Conservation (phyloP, 2,329 filamentous ascomycete genomes). For the Botryotinia calthae region DNA sequence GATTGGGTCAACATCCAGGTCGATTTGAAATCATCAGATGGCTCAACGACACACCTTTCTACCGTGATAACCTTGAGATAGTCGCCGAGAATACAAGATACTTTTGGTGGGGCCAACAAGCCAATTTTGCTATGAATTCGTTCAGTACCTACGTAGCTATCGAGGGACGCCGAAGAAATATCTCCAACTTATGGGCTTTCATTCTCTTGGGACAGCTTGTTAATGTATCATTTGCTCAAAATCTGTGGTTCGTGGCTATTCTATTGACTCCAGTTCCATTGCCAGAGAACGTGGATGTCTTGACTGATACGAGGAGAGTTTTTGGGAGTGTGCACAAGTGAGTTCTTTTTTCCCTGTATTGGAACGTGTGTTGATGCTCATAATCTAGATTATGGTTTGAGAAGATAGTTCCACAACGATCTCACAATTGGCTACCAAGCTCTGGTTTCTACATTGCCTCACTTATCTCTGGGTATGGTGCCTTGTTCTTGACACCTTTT, state of each 20-base stretch:
- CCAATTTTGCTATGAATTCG: constrained; percentile 52
- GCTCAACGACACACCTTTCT: constrained; percentile 35
- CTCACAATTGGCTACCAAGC: constrained; percentile 46
- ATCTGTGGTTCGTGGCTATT: constrained; percentile 60
- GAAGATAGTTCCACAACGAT: constrained; percentile 43
- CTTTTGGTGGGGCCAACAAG: constrained; percentile 62
- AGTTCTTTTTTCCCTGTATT: not conserved
- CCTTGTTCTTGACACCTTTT: constrained; percentile 43
- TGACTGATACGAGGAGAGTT: constrained; percentile 22
- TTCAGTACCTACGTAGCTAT: constrained; percentile 58
- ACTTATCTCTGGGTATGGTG: constrained; percentile 40
- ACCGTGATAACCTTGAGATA: constrained; percentile 47
- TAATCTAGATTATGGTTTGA: constrained; percentile 39
- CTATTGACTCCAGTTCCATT: constrained; percentile 54
- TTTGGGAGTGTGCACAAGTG: constrained; percentile 11
- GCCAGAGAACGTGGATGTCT: constrained; percentile 34
- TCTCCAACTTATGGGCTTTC: constrained; percentile 55
- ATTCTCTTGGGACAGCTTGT: constrained; percentile 58
- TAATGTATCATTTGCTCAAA: constrained; percentile 60
- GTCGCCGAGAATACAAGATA: constrained; percentile 53
- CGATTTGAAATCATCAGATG: constrained; percentile 34
- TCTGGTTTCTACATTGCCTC: constrained; percentile 40
- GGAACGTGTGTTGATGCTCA: constrained; percentile 16
- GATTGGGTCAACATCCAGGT: constrained; percentile 36
- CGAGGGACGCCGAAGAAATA: constrained; percentile 56